Percentiles rank a stretch among this genome's conserved stretches.
Evolutionary conservation across 495 filamentous ascomycete species (phyloP).

Genomic region (Chaetomidium leptoderma): DNA sequence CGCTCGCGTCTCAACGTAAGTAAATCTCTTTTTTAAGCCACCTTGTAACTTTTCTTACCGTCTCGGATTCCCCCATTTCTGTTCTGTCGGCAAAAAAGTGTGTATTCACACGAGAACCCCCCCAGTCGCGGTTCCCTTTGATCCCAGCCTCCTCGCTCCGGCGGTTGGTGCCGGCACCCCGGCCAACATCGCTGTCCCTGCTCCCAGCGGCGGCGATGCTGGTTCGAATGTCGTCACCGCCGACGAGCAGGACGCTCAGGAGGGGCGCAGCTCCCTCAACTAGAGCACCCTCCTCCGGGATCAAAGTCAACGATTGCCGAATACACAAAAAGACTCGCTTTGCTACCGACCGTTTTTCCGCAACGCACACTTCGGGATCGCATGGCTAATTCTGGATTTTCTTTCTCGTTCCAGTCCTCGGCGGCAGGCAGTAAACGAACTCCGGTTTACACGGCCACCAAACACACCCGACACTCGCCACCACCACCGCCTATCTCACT

Average conservation of each 20-base stretch:
- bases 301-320: conserved; percentile 1
- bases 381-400: conserved; percentile 23
- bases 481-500: neutral
- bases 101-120: conserved; percentile 21
- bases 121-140: conserved; percentile 14
- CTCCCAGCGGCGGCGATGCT: neutral
- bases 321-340: neutral
- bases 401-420: conserved; percentile 21
- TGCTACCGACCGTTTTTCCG: neutral
- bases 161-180: conserved; percentile 2
- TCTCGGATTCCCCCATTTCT: neutral
- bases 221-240: conserved; percentile 26
- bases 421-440: conserved; percentile 28
- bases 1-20: conserved; percentile 33
- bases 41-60: neutral
- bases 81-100: conserved; percentile 10
- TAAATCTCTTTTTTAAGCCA: conserved; percentile 15
- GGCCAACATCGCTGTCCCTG: conserved; percentile 4
- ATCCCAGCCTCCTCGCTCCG: conserved; percentile 9
- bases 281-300: neutral
- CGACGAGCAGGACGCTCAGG: conserved; percentile 30
- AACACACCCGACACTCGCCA: neutral
- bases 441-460: neutral
- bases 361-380: neutral
- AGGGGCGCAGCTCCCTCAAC: conserved; percentile 25